Evolutionary conservation across 2,329 filamentous ascomycete genomes (phyloP).

Genomic region (Emergomyces africanus): DNA sequence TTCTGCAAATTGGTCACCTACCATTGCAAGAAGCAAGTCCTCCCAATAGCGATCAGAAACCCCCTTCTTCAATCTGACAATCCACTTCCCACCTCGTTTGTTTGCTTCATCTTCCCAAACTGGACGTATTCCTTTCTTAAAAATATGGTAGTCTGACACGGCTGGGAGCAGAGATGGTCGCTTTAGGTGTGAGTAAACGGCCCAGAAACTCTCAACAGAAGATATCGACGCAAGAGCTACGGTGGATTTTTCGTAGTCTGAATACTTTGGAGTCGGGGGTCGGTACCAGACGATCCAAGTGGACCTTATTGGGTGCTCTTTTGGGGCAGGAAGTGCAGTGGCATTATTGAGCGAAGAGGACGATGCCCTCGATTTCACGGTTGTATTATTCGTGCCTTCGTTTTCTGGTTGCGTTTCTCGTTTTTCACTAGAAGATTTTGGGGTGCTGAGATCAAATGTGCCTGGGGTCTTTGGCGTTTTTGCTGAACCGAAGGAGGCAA

Average conservation of each 20-base stretch:
- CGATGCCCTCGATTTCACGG: conserved; percentile 28
- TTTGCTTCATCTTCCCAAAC: conserved; percentile 99
- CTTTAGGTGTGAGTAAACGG: conserved; percentile 78
- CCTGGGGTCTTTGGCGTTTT: conserved; percentile 82
- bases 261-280: conserved; percentile 90
- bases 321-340: conserved; percentile 14
- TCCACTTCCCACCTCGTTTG: conserved; percentile 93
- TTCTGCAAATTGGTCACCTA: conserved; percentile 89
- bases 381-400: conserved; percentile 17
- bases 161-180: conserved; percentile 75
- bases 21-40: conserved; percentile 75
- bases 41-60: conserved; percentile 97
- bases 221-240: conserved; percentile 71
- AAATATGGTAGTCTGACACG: conserved; percentile 95
- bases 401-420: conserved; percentile 40
- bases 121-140: conserved; percentile 89
- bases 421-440: conserved; percentile 51
- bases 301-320: conserved; percentile 57
- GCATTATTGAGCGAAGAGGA: conserved; percentile 27
- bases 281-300: conserved; percentile 97
- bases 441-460: conserved; percentile 53
- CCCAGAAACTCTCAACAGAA: conserved; percentile 83
- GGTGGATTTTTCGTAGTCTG: conserved; percentile 95
- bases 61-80: conserved; percentile 91
- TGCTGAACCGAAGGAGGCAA: conserved; percentile 77